phyloP scores from a whole-genome alignment of 108 stramenopile species.

The Nitzschia sp. region DNA sequence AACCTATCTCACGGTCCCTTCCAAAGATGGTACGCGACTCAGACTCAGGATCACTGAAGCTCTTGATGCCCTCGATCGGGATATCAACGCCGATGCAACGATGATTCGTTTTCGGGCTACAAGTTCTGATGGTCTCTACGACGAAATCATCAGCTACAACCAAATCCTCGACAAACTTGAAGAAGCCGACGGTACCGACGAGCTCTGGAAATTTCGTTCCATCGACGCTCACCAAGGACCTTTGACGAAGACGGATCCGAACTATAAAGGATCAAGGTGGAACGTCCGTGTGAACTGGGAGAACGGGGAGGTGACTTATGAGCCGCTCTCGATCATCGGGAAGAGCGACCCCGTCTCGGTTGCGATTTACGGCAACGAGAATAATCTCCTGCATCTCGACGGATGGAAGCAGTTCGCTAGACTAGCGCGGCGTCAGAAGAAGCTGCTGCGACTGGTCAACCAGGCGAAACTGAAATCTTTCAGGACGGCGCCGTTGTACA shows the following conservation, averaged over 20 bases:
- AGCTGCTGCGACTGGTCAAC: constrained; percentile 13
- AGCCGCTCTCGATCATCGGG: constrained; percentile 30
- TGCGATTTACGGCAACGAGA: too few relatives aligned
- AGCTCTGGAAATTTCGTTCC: constrained; percentile 11
- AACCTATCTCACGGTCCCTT: not conserved
- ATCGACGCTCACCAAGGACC: constrained; percentile 29
- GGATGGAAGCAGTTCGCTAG: too few relatives aligned
- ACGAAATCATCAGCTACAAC: constrained; percentile 26
- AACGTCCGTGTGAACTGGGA: constrained; percentile 47
- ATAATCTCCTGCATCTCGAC: too few relatives aligned
- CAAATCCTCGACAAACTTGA: too few relatives aligned
- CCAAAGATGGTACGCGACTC: not conserved
- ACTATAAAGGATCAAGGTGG: too few relatives aligned
- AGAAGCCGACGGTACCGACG: not conserved
- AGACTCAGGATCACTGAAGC: not conserved
- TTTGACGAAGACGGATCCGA: constrained; percentile 28
- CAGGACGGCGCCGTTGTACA: not conserved
- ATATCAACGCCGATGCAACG: not conserved
- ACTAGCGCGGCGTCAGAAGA: too few relatives aligned
- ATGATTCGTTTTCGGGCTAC: not conserved
- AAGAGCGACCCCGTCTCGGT: too few relatives aligned
- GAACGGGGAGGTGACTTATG: constrained; percentile 25
- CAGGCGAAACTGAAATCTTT: constrained; percentile 18
- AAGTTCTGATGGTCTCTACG: not conserved
- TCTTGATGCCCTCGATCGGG: not conserved